These are phyloP conservation scores for Drechmeria coniospora DNA, from an alignment of 2,329 filamentous ascomycete genomes.

Conservation along the genomic window DNA sequence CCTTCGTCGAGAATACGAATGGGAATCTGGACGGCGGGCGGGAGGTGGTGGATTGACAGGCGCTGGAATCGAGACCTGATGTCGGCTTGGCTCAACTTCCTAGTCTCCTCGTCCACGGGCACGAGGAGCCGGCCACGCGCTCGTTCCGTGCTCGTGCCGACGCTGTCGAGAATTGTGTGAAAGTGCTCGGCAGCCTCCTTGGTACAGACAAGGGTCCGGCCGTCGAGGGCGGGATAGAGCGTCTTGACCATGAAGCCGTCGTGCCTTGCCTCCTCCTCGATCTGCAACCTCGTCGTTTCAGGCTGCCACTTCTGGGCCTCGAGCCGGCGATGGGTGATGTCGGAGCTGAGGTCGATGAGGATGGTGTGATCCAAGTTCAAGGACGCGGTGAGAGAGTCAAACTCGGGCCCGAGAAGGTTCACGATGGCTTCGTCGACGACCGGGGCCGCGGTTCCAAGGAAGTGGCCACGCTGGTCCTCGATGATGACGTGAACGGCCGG, in stretches of 20 bases:
- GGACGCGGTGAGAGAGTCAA: constrained; percentile 17
- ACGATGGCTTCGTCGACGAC: constrained; percentile 12
- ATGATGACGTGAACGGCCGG: constrained; percentile 17
- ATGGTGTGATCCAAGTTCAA: constrained; percentile 26
- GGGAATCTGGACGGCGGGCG: constrained; percentile 18
- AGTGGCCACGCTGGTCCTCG: constrained; percentile 13
- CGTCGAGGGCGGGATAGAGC: constrained; percentile 19
- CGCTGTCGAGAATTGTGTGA: constrained; percentile 18
- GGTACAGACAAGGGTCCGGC: constrained; percentile 21
- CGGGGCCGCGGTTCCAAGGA: constrained; percentile 11
- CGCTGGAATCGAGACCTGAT: constrained; percentile 14
- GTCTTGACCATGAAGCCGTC: constrained; percentile 18
- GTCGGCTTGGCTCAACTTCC: constrained; percentile 3
- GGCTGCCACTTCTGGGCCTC: no score
- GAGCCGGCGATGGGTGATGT: no score
- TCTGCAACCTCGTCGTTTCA: constrained; percentile 16
- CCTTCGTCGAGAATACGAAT: constrained; percentile 14
- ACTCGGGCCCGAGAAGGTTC: constrained; percentile 16
- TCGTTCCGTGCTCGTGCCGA: constrained; percentile 21
- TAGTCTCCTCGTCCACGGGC: constrained; percentile 9
- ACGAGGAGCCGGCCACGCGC: constrained; percentile 19
- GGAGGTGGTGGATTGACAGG: constrained; percentile 18
- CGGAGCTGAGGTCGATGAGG: constrained; percentile 24
- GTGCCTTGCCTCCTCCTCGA: constrained; percentile 17
- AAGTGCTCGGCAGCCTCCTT: constrained; percentile 23